A percentile compares a stretch with the other conserved stretches of the same genome.
Evolutionary conservation across 2,329 filamentous ascomycete species (phyloP).

Genomic region (Verticillium zaregamsianum): DNA sequence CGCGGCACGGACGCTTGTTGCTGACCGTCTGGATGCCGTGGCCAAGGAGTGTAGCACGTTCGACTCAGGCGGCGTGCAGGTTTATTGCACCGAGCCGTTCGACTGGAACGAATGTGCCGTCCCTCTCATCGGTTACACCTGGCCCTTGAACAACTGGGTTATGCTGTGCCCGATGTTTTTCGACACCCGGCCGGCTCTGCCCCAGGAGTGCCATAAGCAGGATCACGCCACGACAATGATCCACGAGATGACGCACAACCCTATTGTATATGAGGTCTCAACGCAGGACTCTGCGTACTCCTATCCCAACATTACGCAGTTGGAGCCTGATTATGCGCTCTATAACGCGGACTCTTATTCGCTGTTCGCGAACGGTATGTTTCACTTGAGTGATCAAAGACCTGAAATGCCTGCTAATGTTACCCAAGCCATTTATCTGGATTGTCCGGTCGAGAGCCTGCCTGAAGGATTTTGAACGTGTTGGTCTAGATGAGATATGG

Average conservation of each 20-base stretch:
- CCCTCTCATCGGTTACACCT: constrained; percentile 16
- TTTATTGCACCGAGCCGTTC: constrained; percentile 16
- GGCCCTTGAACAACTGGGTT: constrained; percentile 11
- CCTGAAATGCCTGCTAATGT: background rate
- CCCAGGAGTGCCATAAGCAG: constrained; percentile 15
- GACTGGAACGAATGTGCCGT: constrained; percentile 12
- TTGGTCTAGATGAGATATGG: too few relatives aligned
- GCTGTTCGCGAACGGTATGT: constrained; percentile 9
- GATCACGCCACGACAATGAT: constrained; percentile 16
- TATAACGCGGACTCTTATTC: constrained; percentile 17
- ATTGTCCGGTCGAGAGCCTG: background rate
- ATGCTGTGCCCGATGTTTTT: constrained; percentile 18
- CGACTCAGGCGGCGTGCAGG: constrained; percentile 9
- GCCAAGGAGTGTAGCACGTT: constrained; percentile 16
- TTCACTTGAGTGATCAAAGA: background rate
- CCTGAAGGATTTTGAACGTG: background rate
- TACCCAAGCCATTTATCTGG: background rate
- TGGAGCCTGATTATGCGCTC: constrained; percentile 10
- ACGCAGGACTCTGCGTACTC: constrained; percentile 16
- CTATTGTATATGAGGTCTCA: constrained; percentile 12
- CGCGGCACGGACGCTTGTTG: constrained; percentile 11
- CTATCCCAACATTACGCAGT: constrained; percentile 14
- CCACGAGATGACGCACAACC: constrained; percentile 18
- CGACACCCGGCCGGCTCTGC: constrained; percentile 12
- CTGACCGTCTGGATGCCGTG: constrained; percentile 11